Evolutionary conservation across 306 rosid species (phyloP), one percentile per base, ranked within the genome.

Genomic region (Luffa aegyptiaca): DNA sequence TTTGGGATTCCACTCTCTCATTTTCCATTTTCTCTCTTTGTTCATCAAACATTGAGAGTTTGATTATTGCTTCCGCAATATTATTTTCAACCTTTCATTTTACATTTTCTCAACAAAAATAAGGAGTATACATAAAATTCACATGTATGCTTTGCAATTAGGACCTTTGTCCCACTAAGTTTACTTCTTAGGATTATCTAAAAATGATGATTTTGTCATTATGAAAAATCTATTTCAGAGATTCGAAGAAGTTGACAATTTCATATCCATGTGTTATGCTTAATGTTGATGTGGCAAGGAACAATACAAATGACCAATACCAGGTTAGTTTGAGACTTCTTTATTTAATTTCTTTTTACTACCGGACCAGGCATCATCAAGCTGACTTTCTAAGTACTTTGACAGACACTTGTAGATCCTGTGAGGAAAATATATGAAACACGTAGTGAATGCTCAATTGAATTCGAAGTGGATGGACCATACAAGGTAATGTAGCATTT

Each of bases 251-350:
- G 90, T 84, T 95, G 86, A 88, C 96, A 37, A 95, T 95, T 86
- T 95, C 98, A 87, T 95, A 95, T 87, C 98, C 98, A n/a, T 95
- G 98, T 87, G 97, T 95, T 13, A 95, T 95, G 98, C 97, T 95
- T 82, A 92, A 95, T 48, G 97, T 92, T 85, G 98, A 95, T 82
- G 98, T 95, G 85, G 97, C 98, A 31, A 90, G 89, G 87, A 92
- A 92, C 89, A 95, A 95, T 80, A 92, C 98, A 87, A 95, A 95
- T 81, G 97, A 91, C 85, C 98, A 95, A 86, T 95, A 95, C 86
- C 98, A 95, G 98, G 98, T 95, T 64, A 82, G 85, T 82, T 84
- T 84, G 85, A 51, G 70, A 58, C 70, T 75, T 83, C 69, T 35
- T 52, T 80, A 52, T 56, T 37, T 78, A 55, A 51, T 80, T 69